Percentiles rank a stretch among this genome's conserved stretches.
Conservation (phyloP, 208 protist genomes). For the Novymonas esmeraldas region DNA sequence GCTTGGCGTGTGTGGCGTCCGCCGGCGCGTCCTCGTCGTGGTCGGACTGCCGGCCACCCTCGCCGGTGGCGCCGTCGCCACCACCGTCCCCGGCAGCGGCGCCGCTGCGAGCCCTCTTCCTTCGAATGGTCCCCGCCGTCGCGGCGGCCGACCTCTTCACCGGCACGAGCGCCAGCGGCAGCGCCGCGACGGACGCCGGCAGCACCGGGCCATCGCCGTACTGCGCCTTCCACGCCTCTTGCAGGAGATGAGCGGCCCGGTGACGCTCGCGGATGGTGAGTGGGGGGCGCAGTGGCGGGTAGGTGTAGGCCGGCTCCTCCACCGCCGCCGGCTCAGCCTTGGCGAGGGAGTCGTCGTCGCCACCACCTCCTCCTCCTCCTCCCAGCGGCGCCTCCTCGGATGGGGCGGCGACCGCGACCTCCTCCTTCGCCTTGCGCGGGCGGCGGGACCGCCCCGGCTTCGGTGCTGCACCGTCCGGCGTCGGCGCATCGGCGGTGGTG, state of each 20-base stretch:
- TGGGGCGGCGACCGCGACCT: not conserved
- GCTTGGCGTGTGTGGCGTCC: conserved; percentile 7
- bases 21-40: conserved; percentile 1
- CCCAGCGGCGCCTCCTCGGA: not conserved
- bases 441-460: conserved; percentile 2
- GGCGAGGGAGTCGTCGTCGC: not conserved
- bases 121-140: not conserved
- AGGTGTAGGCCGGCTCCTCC: conserved; percentile 35
- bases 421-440: conserved; percentile 3
- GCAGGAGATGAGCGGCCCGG: conserved; percentile 43
- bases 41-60: not conserved
- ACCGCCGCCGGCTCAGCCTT: conserved; percentile 6
- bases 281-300: conserved; percentile 63
- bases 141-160: conserved; percentile 16
- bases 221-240: conserved; percentile 41
- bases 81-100: not conserved
- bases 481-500: not conserved
- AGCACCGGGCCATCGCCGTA: conserved; percentile 37
- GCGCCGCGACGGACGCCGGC: conserved; percentile 35
- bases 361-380: not conserved
- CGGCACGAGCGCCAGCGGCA: conserved; percentile 39
- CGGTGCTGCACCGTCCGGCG: not conserved
- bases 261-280: conserved; percentile 47
- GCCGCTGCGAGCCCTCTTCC: conserved; percentile 4
- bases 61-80: conserved; percentile 5